Base-by-base conservation (phyloP, 495 filamentous ascomycete genomes). In the Collariella sp. region DNA sequence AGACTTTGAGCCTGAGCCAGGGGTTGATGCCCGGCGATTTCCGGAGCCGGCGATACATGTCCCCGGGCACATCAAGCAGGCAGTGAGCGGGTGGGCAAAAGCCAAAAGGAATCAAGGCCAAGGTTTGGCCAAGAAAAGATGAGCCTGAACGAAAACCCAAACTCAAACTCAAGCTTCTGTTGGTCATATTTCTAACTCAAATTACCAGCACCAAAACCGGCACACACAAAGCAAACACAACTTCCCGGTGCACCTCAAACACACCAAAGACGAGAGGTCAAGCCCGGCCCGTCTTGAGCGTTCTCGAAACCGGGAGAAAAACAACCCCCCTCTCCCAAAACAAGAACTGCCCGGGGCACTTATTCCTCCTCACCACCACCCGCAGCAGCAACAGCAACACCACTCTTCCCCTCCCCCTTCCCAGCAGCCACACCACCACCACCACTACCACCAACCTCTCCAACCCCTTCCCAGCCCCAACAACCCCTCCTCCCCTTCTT, bases 361-460 rank as follows among this genome's bases (percentile, higher is more conserved):
- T 44, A 72, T 40, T 70, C 69, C 47, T 72, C 66, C 10, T 69
- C 65, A 42, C 63, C 65, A 15, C 60, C 68, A 34, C 47, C 69
- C n/a, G n/a, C n/a, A 24, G 55, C 65, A 61, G 60, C 62, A 19
- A 55, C 62, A 19, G 46, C 57, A 61, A 59, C 62, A 19, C 53
- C 62, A 19, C 43, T 55, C 22, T 57, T 54, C n/a, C 56, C 42
- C 11, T 15, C 57, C 22, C 47, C 57, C 24, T 55, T 49, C 2
- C 29, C 60, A 3, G 46, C 38, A 18, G 53, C 34, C 10, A 54
- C 50, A 11, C n/a, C n/a, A n/a, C n/a, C n/a, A n/a, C n/a, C n/a
- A n/a, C n/a, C n/a, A n/a, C n/a, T n/a, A n/a, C n/a, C n/a, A n/a
- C 56, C 52, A 39, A 55, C 61, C 54, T 73, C 67, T 41, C 52